phyloP scores from a whole-genome alignment of 78 protist species.

The Bigelowiella natans region DNA sequence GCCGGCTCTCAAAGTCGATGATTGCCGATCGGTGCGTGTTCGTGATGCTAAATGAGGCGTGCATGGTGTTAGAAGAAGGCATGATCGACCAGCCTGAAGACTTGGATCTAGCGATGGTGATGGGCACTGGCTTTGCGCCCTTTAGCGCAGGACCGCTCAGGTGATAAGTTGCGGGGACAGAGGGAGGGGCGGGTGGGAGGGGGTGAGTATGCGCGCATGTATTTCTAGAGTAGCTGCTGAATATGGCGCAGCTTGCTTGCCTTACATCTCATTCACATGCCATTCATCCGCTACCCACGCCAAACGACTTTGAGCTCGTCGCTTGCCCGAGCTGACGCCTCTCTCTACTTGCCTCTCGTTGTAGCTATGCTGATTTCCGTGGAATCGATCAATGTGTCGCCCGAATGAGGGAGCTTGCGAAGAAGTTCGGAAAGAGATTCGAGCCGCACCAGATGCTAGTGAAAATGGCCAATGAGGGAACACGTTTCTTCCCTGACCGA shows the following conservation, averaged over 20 bases:
- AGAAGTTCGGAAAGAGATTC: not conserved
- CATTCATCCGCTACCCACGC: too few species aligned
- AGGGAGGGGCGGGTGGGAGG: too few species aligned
- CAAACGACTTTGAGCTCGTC: too few species aligned
- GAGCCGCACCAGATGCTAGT: not conserved
- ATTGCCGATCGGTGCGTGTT: not conserved
- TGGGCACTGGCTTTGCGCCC: not conserved
- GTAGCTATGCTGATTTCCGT: too few species aligned
- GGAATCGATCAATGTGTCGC: not conserved
- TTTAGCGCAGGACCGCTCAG: not conserved
- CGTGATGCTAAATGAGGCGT: not conserved
- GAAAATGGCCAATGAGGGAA: not conserved
- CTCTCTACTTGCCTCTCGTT: too few species aligned
- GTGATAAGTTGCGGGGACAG: too few species aligned
- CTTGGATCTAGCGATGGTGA: not conserved
- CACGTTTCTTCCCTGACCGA: not conserved
- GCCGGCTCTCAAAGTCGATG: not conserved
- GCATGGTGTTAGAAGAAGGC: not conserved
- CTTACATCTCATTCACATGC: too few species aligned
- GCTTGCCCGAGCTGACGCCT: too few species aligned
- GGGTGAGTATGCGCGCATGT: too few species aligned
- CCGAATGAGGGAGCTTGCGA: not conserved
- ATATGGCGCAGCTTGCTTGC: too few species aligned
- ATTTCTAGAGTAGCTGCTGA: too few species aligned
- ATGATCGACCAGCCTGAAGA: not conserved